Percentiles rank a stretch among this genome's conserved stretches.
Conservation (phyloP, 108 stramenopile species). For the Conticribra weissflogii region DNA sequence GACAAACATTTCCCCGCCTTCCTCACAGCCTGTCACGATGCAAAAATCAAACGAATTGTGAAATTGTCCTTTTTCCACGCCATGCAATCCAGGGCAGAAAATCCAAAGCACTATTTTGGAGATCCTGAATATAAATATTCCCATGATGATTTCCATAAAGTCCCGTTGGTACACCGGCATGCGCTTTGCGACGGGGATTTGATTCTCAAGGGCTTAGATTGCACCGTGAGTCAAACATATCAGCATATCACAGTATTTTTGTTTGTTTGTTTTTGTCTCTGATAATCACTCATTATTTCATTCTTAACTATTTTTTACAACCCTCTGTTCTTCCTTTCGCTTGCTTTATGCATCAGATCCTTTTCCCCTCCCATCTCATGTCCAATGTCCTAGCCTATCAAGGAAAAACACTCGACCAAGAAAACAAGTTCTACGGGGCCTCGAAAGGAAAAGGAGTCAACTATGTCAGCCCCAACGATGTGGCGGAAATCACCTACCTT, state of each 20-base stretch:
- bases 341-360: slow-evolving; percentile 12
- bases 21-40: slow-evolving; percentile 44
- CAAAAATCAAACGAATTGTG: slow-evolving; percentile 40
- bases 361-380: slow-evolving; percentile 55
- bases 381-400: slow-evolving; percentile 36
- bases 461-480: slow-evolving; percentile 56
- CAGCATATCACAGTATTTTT: not conserved
- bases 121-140: slow-evolving; percentile 11
- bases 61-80: slow-evolving; percentile 57
- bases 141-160: slow-evolving; percentile 21
- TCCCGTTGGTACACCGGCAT: slow-evolving; percentile 48
- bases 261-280: not conserved
- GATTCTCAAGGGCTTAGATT: slow-evolving; percentile 23
- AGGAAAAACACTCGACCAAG: slow-evolving; percentile 21
- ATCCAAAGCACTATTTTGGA: slow-evolving; percentile 17
- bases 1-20: slow-evolving; percentile 40
- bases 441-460: slow-evolving; percentile 49
- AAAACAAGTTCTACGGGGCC: slow-evolving; percentile 41
- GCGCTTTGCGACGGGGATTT: slow-evolving; percentile 47
- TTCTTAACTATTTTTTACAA: no score
- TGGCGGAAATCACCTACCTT: slow-evolving; percentile 44
- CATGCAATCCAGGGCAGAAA: slow-evolving; percentile 12
- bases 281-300: no score
- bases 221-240: slow-evolving; percentile 2
- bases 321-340: not conserved